These are phyloP conservation scores for Theileria equi DNA, from an alignment of 169 alveolate genomes.

Conservation along the genomic window DNA sequence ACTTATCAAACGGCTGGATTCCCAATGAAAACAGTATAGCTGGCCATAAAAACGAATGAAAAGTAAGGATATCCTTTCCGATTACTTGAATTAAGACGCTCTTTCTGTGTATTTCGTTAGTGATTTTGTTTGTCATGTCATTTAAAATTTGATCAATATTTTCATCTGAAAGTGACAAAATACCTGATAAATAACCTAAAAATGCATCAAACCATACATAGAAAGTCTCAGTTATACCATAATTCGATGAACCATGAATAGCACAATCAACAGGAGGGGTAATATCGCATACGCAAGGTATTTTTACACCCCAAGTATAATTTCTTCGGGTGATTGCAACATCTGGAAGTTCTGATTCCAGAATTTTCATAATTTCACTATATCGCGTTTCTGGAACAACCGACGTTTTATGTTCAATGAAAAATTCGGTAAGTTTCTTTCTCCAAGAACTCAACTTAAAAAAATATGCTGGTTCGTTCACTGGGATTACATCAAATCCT, in stretches of 20 bases:
- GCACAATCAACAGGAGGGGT: no score
- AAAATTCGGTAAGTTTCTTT: slow-evolving; percentile 49
- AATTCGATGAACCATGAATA: no score
- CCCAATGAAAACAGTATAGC: slow-evolving; percentile 74
- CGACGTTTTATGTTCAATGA: slow-evolving; percentile 23
- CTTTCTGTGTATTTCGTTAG: slow-evolving; percentile 29
- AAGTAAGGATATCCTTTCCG: slow-evolving; percentile 87
- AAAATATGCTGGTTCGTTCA: slow-evolving; percentile 69
- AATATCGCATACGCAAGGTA: no score
- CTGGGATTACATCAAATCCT: slow-evolving; percentile 57
- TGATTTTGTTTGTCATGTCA: background rate
- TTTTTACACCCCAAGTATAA: slow-evolving; percentile 69
- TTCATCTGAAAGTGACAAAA: background rate
- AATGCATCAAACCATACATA: slow-evolving; percentile 92
- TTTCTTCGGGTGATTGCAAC: slow-evolving; percentile 69
- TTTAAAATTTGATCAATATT: background rate
- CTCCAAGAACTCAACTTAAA: slow-evolving; percentile 59
- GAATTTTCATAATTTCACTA: slow-evolving; percentile 30
- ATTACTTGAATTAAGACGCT: slow-evolving; percentile 75
- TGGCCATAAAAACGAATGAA: slow-evolving; percentile 86
- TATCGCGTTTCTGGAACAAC: slow-evolving; percentile 45
- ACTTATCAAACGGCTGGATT: slow-evolving; percentile 66
- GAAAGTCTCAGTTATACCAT: slow-evolving; percentile 73
- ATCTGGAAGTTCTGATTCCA: slow-evolving; percentile 58
- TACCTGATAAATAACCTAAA: slow-evolving; percentile 74